Percentiles rank a stretch among this genome's conserved stretches.
These are phyloP conservation scores for Heterobasidion irregulare DNA, from an alignment of 1,284 basidiomycete genomes.

Conservation along the genomic window DNA sequence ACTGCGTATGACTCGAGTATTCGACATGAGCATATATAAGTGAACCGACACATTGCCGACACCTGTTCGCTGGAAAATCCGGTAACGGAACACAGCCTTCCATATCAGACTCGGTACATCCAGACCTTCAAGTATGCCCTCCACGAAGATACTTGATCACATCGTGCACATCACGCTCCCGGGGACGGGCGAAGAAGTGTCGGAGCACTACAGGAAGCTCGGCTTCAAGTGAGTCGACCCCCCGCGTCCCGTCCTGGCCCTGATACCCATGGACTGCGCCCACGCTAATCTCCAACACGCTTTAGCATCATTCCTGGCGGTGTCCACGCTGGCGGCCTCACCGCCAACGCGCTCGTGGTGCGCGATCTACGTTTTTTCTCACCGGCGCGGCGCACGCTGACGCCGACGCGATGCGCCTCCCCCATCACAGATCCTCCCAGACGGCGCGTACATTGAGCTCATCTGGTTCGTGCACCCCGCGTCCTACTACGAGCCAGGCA, in stretches of 20 bases:
- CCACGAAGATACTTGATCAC: slow-evolving; percentile 53
- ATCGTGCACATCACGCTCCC: slow-evolving; percentile 62
- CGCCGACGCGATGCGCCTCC: neutral
- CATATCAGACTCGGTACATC: too few relatives aligned
- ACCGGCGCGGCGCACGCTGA: neutral
- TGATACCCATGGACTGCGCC: neutral
- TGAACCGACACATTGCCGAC: too few relatives aligned
- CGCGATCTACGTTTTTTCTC: slow-evolving; percentile 7
- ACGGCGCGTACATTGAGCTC: slow-evolving; percentile 61
- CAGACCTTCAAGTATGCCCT: slow-evolving; percentile 10
- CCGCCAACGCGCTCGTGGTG: slow-evolving; percentile 58
- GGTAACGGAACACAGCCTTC: too few relatives aligned
- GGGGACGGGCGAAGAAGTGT: slow-evolving; percentile 40
- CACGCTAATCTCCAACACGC: neutral
- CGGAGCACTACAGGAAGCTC: slow-evolving; percentile 43
- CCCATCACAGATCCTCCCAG: slow-evolving; percentile 37
- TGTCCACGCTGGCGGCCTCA: slow-evolving; percentile 50
- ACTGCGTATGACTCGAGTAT: too few relatives aligned
- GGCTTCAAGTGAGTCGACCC: slow-evolving; percentile 48
- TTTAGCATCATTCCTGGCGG: slow-evolving; percentile 55
- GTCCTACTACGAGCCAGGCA: slow-evolving; percentile 39
- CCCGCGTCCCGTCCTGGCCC: neutral
- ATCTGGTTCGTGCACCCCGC: slow-evolving; percentile 51
- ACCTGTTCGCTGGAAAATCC: too few relatives aligned
- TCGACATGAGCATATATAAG: too few relatives aligned